phyloP scores from a whole-genome alignment of 306 rosid species.

The Citrullus colocynthis region DNA sequence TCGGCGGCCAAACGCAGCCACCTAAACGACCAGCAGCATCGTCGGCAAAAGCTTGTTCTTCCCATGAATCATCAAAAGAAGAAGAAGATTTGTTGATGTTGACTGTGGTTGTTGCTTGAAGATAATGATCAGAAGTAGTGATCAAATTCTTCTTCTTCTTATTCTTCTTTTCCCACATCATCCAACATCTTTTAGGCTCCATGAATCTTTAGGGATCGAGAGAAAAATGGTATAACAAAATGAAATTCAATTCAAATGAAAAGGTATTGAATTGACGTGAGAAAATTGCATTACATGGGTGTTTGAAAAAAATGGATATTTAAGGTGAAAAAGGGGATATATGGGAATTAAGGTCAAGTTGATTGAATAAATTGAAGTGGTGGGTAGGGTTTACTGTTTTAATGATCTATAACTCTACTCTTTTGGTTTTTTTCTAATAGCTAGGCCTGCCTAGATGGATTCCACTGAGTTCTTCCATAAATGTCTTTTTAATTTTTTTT shows the following conservation, averaged over 20 bases:
- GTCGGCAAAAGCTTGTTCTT: slow-evolving; percentile 86
- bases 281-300: neutral
- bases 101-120: slow-evolving; percentile 4
- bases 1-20: slow-evolving; percentile 91
- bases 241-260: neutral
- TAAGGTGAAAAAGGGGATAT: neutral
- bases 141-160: slow-evolving; percentile 24
- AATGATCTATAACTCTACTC: neutral
- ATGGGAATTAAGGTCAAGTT: slow-evolving; percentile 18
- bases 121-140: neutral
- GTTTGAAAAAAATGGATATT: neutral
- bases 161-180: slow-evolving; percentile 44
- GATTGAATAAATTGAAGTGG: slow-evolving; percentile 43
- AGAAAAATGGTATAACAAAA: neutral
- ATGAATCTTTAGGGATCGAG: slow-evolving; percentile 8
- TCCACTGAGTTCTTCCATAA: slow-evolving; percentile 6
- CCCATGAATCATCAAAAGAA: slow-evolving; percentile 56
- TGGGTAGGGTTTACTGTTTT: slow-evolving; percentile 38
- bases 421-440: slow-evolving; percentile 1
- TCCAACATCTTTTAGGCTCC: slow-evolving; percentile 59
- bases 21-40: slow-evolving; percentile 69
- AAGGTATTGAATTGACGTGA: slow-evolving; percentile 7
- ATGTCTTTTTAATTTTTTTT: neutral
- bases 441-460: slow-evolving; percentile 2
- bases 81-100: neutral